These are phyloP conservation scores for Yueomyces sinensis DNA, from an alignment of 805 yeast species.

Conservation along the genomic window DNA sequence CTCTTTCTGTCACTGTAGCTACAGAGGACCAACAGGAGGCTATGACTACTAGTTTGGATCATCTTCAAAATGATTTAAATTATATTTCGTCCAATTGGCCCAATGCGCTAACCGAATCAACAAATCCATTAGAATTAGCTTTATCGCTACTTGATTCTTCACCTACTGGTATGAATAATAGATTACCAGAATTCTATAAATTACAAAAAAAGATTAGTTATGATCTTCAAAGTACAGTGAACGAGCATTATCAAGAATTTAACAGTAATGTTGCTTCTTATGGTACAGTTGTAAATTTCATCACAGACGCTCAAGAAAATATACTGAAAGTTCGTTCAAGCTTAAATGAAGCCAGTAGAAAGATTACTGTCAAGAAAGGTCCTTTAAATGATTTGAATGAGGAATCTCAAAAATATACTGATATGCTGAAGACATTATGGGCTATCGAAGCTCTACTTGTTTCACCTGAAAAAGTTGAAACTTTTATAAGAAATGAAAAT, in stretches of 20 bases:
- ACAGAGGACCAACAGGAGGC: constrained; percentile 17
- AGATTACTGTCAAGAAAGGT: constrained; percentile 41
- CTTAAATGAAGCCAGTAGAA: constrained; percentile 27
- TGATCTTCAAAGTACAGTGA: constrained; percentile 57
- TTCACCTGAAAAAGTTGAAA: constrained; percentile 53
- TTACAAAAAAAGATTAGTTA: constrained; percentile 43
- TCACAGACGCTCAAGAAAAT: constrained; percentile 52
- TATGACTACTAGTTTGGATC: constrained; percentile 24
- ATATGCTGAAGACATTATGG: constrained; percentile 57
- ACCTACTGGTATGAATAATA: constrained; percentile 81
- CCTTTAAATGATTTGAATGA: constrained; percentile 51
- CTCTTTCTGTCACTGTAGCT: constrained; percentile 18
- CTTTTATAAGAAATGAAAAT: constrained; percentile 51
- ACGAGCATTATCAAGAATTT: constrained; percentile 71
- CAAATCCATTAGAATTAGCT: constrained; percentile 80
- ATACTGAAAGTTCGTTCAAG: constrained; percentile 24
- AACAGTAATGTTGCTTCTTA: constrained; percentile 79
- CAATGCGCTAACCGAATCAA: constrained; percentile 35
- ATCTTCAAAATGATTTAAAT: constrained; percentile 16
- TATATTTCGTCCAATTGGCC: constrained; percentile 34
- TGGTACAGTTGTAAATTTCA: constrained; percentile 49
- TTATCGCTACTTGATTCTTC: constrained; percentile 72
- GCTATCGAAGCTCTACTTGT: constrained; percentile 47
- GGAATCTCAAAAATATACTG: constrained; percentile 46
- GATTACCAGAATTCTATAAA: constrained; percentile 50